These are phyloP conservation scores for Quercus lobata DNA, from an alignment of 331 rosid genomes.

Conservation along the genomic window DNA sequence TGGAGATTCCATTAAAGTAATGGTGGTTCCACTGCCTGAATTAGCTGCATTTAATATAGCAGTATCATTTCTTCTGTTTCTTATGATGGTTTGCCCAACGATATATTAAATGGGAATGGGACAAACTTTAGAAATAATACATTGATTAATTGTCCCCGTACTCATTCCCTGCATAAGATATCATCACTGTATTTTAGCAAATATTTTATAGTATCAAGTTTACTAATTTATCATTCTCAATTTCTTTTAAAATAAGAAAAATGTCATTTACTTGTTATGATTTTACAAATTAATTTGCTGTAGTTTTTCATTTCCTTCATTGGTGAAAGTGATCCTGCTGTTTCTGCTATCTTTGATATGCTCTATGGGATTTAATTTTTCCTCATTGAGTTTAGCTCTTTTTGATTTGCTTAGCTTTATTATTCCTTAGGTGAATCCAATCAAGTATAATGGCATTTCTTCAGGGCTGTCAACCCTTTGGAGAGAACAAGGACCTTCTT, in stretches of 20 bases:
- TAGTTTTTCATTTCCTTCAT: not conserved
- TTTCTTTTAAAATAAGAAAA: not conserved
- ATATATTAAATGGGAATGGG: not conserved
- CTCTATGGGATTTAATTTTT: not conserved
- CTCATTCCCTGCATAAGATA: not conserved
- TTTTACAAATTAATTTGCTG: not conserved
- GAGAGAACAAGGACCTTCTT: constrained; percentile 62
- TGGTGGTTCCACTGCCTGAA: not conserved
- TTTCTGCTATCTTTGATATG: not conserved
- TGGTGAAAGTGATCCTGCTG: not conserved
- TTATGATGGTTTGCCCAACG: not conserved
- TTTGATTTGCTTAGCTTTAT: not conserved
- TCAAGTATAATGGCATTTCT: constrained; percentile 46
- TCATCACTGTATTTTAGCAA: not conserved
- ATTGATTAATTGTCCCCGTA: not conserved
- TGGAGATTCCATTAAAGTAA: not conserved
- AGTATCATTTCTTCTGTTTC: not conserved
- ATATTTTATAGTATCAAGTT: not conserved
- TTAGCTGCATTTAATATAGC: not conserved
- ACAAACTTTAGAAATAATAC: not conserved
- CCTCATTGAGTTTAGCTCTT: not conserved
- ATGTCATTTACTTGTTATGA: not conserved
- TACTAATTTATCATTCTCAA: not conserved
- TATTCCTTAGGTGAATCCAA: constrained; percentile 47
- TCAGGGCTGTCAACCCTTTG: constrained; percentile 56